Evolutionary conservation across 164 flowering plant genomes (phyloP).

Genomic region (Magnolia sinica): DNA sequence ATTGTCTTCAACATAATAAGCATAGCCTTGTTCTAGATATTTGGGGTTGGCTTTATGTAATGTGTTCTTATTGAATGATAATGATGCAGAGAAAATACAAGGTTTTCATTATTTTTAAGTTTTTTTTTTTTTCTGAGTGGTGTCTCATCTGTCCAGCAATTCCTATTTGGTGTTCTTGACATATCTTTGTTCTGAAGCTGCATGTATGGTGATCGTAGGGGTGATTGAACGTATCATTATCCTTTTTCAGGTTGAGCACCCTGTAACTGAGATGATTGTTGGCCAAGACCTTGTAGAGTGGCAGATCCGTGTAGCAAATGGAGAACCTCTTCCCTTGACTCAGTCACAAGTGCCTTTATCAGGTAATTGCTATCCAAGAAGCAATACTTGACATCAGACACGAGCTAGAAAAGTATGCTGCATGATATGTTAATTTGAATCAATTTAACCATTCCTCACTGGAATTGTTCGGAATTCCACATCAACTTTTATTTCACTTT

Average conservation of each 20-base stretch:
- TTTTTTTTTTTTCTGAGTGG: neutral
- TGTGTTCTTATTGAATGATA: too few relatives aligned
- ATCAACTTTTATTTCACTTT: neutral
- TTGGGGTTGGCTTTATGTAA: too few relatives aligned
- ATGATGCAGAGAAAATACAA: neutral
- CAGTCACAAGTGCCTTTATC: slow-evolving; percentile 80
- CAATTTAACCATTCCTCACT: neutral
- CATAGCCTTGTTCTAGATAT: too few relatives aligned
- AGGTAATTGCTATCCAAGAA: slow-evolving; percentile 37
- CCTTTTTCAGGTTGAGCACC: slow-evolving; percentile 87
- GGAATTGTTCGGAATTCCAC: neutral
- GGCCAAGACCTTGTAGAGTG: slow-evolving; percentile 99
- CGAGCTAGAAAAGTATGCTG: neutral
- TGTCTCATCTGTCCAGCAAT: slow-evolving; percentile 1
- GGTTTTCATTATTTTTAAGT: neutral
- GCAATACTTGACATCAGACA: neutral
- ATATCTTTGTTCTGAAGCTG: neutral
- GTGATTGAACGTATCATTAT: neutral
- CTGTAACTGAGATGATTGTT: slow-evolving; percentile 99
- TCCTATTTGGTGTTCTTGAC: neutral
- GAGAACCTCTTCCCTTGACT: slow-evolving; percentile 79
- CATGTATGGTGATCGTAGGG: neutral
- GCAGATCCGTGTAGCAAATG: slow-evolving; percentile 98
- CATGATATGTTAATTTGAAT: neutral
- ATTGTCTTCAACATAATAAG: too few relatives aligned